These are phyloP conservation scores for Pseudogymnoascus sp. DNA, from an alignment of 2,329 filamentous ascomycete genomes.

Conservation along the genomic window DNA sequence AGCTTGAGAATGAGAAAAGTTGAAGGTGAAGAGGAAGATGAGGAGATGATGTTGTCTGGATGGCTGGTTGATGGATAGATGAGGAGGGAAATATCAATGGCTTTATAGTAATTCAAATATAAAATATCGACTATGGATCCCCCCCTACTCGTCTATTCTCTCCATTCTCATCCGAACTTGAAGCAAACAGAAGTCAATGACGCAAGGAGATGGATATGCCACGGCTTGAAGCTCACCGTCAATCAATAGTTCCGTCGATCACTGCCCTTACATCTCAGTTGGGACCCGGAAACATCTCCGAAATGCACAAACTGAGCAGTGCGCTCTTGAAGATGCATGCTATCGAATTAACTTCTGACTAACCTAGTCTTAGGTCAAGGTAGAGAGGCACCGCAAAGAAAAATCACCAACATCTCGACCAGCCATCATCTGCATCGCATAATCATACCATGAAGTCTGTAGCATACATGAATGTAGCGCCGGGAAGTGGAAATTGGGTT, in stretches of 20 bases:
- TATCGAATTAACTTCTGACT: background rate
- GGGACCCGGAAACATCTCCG: background rate
- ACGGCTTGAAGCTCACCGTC: background rate
- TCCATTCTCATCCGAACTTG: background rate
- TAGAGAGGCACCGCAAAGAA: background rate
- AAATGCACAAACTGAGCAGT: background rate
- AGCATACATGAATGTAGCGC: background rate
- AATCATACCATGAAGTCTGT: background rate
- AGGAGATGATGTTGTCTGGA: background rate
- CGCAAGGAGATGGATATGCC: background rate
- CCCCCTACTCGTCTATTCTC: background rate
- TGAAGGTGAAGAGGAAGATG: background rate
- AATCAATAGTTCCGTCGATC: constrained; percentile 7
- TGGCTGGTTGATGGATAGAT: background rate
- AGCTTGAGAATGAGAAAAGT: background rate
- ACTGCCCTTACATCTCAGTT: constrained; percentile 1
- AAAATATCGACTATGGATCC: background rate
- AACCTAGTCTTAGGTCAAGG: background rate
- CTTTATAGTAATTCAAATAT: background rate
- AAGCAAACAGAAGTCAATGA: background rate
- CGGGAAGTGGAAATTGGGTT: background rate
- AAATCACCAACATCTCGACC: background rate
- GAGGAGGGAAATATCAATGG: background rate
- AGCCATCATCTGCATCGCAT: background rate
- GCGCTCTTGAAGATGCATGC: background rate